Base-by-base conservation (phyloP, 306 rosid species). In the Cajanus cajan region DNA sequence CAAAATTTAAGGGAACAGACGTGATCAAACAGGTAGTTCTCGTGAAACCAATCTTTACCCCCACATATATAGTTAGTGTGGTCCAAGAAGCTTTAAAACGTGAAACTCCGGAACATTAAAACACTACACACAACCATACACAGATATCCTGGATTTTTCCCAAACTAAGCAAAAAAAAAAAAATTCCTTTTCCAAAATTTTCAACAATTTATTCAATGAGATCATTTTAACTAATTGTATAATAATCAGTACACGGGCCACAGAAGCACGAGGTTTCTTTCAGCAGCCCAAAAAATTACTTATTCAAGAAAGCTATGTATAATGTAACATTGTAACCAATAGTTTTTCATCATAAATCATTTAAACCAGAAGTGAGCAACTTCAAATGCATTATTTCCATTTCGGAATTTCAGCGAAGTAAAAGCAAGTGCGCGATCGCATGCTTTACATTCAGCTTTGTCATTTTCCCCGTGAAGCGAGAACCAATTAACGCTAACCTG, bases 401-500 rank as follows among this genome's bases (percentile, higher is more conserved):
- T 71, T 50, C 7, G 7, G 10, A 41, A 64, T 41, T 28, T 55
- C 6, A 31, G 41, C 6, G 54, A 4, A 45, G 48, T 8, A 4
- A 78, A 47, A 24, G 39, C 19, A 76, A 52, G 36, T 7, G 78
- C 21, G 18, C 39, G 52, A 62, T 12, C 59, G 16, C 50, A 50
- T 34, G 34, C 63, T 9, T 21, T 21, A 47, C 10, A 36, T 12
- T 24, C 6, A 24, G 58, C 28, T 48, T n/a, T 59, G 44, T 0
- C 25, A 44, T 2, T 66, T 68, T 43, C 24, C 19, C 6, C 2
- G 12, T 5, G 11, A 43, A 58, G 47, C n/a, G 51, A 21, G 5
- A 24, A 51, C 16, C 11, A 11, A 41, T 2, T 11, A 22, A 21
- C 11, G 33, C 36, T 12, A 13, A 68, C 97, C 98, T 95, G 88